Evolutionary conservation across 768 basidiomycete species (phyloP), one percentile per base, ranked within the genome.

Genomic region (Coprinopsis strossmayeri): DNA sequence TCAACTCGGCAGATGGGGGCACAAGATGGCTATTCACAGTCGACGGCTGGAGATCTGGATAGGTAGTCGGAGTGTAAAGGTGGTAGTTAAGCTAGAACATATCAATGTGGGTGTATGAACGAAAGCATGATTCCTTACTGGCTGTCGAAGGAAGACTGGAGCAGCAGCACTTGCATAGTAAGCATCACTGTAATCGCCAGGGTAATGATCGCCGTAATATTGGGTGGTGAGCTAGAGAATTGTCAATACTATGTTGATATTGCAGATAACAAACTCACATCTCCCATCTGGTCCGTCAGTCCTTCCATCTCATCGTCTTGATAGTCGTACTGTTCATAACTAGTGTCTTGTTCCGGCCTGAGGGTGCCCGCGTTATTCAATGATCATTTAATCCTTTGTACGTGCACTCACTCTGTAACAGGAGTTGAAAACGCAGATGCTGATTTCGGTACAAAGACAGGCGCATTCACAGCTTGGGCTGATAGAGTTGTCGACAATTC

Each of bases 61-160:
- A 71, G 59, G 86, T 70, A 57, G 77, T 76, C 1, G 79, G 77
- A 2, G 88, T 84, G 69, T 99, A 99, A 25, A 97, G 76, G 55
- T 97, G 91, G 60, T 99, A 92, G 60, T 96, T 82, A 39, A 98
- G 77, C 91, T 95, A 60, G 35, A 46, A 46, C 13, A 17, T 23
- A 23, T 44, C 20, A 43, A 25, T 46, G 26, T 23, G 15, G 20
- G 23, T 34, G 39, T 25, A 21, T 37, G n/a, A 15, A 38, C 46
- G 7, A 13, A 30, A 4, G 25, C 21, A 35, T 12, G 52, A 45
- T 38, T 34, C 46, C 57, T 56, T 60, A 91, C 89, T 18, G 88
- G 85, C 59, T 89, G 86, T n/a, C 77, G 77, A 50, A 79, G 57
- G 57, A 77, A 85, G 1, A 74, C 59, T 18, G 74, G 67, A 30